phyloP scores from a whole-genome alignment of 2,329 filamentous ascomycete genomes.

The Arthrobotrys iridis region DNA sequence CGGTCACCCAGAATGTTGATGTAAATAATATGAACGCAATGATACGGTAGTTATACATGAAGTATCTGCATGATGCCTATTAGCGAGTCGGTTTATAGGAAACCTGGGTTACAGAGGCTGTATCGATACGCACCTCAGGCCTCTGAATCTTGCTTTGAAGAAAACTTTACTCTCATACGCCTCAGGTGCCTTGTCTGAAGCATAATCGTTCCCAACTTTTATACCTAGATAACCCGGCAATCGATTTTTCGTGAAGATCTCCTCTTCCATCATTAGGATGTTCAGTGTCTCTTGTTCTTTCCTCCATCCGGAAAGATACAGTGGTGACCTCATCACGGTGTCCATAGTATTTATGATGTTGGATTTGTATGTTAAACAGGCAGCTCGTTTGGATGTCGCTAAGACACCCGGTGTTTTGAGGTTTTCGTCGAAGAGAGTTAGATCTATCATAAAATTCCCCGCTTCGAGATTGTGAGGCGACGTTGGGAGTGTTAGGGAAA shows the following conservation, averaged over 20 bases:
- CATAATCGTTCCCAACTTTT: conserved; percentile 28
- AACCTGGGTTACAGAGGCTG: conserved; percentile 5
- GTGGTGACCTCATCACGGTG: conserved; percentile 55
- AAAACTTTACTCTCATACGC: conserved; percentile 55
- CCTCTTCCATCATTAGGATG: conserved; percentile 54
- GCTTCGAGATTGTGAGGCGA: conserved; percentile 77
- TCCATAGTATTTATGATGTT: conserved; percentile 66
- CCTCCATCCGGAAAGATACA: conserved; percentile 52
- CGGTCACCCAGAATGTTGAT: conserved; percentile 77
- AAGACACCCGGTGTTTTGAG: conserved; percentile 63
- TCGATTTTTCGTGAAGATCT: conserved; percentile 30
- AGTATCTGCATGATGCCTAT: conserved; percentile 66
- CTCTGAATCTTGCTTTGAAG: conserved; percentile 55
- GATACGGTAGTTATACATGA: conserved; percentile 88
- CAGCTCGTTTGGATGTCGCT: conserved; percentile 75
- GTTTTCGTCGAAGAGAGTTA: conserved; percentile 70
- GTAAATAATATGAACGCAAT: conserved; percentile 76
- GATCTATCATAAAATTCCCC: conserved; percentile 94
- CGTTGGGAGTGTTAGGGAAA: conserved; percentile 79
- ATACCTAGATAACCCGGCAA: conserved; percentile 29
- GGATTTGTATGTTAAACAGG: conserved; percentile 81
- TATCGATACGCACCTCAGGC: conserved; percentile 70
- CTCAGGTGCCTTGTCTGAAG: conserved; percentile 40
- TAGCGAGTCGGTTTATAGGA: conserved; percentile 18
- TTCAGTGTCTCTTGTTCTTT: conserved; percentile 54